Evolutionary conservation across 148 eudicot genomes (phyloP).

Genomic region (Nyssa sinensis): DNA sequence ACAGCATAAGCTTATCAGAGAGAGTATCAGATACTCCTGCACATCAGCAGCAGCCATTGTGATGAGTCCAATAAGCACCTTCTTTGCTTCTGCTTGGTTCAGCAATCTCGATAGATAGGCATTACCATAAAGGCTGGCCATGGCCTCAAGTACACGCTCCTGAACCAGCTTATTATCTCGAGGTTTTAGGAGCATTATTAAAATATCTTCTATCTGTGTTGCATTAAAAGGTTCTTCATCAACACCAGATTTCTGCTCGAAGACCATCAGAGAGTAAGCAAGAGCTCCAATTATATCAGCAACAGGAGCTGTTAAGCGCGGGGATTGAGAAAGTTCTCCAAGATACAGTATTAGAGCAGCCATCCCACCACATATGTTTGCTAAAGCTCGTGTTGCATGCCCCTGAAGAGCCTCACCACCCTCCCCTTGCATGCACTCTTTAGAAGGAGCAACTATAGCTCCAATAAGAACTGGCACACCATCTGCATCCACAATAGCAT

Average conservation of each 20-base stretch:
- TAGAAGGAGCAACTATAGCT: slow-evolving; percentile 80
- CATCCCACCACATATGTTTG: slow-evolving; percentile 84
- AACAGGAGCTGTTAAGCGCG: slow-evolving; percentile 70
- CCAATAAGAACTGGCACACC: slow-evolving; percentile 70
- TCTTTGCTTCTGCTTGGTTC: slow-evolving; percentile 62
- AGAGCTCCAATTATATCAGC: slow-evolving; percentile 79
- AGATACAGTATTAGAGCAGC: slow-evolving; percentile 60
- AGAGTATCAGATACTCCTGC: slow-evolving; percentile 58
- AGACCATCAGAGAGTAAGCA: slow-evolving; percentile 70
- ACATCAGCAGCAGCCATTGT: slow-evolving; percentile 67
- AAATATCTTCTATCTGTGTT: slow-evolving; percentile 50
- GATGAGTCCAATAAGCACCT: slow-evolving; percentile 59
- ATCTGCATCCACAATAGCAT: slow-evolving; percentile 61
- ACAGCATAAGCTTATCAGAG: slow-evolving; percentile 61
- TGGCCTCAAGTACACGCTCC: slow-evolving; percentile 83
- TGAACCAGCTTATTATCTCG: slow-evolving; percentile 64
- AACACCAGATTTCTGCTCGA: slow-evolving; percentile 33
- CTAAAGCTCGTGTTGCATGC: slow-evolving; percentile 65
- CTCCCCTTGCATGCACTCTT: slow-evolving; percentile 81
- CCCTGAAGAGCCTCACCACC: slow-evolving; percentile 66
- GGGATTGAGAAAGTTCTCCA: slow-evolving; percentile 68
- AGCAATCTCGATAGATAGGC: slow-evolving; percentile 43
- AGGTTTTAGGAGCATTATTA: slow-evolving; percentile 55
- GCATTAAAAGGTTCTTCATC: slow-evolving; percentile 55
- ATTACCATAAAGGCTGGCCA: slow-evolving; percentile 78